phyloP scores from a whole-genome alignment of 345 rosid genomes.

The Linum tenue region DNA sequence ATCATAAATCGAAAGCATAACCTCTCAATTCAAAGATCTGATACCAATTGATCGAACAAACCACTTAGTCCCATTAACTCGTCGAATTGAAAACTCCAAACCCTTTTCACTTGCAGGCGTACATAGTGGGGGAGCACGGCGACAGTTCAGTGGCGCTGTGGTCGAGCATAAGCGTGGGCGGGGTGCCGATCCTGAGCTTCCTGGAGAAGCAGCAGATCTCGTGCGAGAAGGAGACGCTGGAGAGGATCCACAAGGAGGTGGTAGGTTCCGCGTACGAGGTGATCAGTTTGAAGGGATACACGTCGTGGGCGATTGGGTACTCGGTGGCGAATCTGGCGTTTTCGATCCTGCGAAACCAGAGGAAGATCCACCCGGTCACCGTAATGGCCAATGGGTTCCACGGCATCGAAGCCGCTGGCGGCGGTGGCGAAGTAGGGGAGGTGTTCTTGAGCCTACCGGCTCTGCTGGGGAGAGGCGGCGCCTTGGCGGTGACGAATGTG shows the following conservation, averaged over 20 bases:
- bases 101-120: slow-evolving; percentile 38
- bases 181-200: slow-evolving; percentile 78
- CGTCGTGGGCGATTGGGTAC: slow-evolving; percentile 98
- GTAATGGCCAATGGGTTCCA: slow-evolving; percentile 82
- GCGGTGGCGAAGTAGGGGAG: slow-evolving; percentile 39
- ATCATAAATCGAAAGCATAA: too few species aligned
- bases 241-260: slow-evolving; percentile 62
- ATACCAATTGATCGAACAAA: too few species aligned
- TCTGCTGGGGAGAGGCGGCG: slow-evolving; percentile 63
- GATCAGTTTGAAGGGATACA: slow-evolving; percentile 81
- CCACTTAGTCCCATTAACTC: too few species aligned
- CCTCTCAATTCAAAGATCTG: too few species aligned
- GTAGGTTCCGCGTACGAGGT: slow-evolving; percentile 73
- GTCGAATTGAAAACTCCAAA: too few species aligned
- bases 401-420: slow-evolving; percentile 34
- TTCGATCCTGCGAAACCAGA: slow-evolving; percentile 69
- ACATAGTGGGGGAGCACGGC: slow-evolving; percentile 84
- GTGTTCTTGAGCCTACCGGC: slow-evolving; percentile 89
- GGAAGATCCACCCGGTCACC: slow-evolving; percentile 79
- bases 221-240: slow-evolving; percentile 68
- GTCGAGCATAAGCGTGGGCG: slow-evolving; percentile 92
- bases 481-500: slow-evolving; percentile 66
- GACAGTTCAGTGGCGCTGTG: slow-evolving; percentile 94
- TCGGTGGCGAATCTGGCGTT: slow-evolving; percentile 77
- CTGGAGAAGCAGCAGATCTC: slow-evolving; percentile 57